phyloP scores from a whole-genome alignment of 306 rosid genomes.

The apple (Malus domestica) region DNA sequence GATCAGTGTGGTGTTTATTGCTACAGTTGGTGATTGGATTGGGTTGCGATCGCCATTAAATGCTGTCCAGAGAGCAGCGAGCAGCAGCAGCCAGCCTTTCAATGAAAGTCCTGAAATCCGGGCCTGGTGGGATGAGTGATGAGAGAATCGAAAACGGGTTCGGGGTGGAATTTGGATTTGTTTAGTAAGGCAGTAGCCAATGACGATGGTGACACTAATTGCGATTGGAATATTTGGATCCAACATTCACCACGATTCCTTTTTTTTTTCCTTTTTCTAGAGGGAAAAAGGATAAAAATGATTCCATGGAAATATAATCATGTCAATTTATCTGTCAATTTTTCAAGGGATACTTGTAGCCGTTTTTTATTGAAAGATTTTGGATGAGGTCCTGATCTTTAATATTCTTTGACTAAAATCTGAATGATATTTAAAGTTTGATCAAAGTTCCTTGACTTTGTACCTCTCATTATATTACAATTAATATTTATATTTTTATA shows the following conservation, averaged over 20 bases:
- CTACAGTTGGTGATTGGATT: slow-evolving; percentile 18
- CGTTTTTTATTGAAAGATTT: too few species aligned
- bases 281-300: neutral
- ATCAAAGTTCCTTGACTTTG: too few species aligned
- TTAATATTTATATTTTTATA: too few species aligned
- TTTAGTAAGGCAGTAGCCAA: neutral
- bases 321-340: too few species aligned
- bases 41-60: slow-evolving; percentile 28
- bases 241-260: neutral
- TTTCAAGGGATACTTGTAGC: too few species aligned
- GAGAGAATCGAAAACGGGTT: neutral
- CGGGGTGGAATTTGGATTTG: neutral
- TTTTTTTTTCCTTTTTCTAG: neutral
- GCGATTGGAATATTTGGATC: neutral
- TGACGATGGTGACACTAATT: neutral
- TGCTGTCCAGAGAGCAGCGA: neutral
- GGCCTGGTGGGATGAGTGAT: neutral
- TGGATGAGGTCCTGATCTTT: too few species aligned
- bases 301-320: too few species aligned
- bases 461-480: too few species aligned
- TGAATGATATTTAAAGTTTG: too few species aligned
- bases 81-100: neutral
- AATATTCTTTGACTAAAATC: too few species aligned
- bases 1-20: neutral
- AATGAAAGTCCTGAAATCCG: neutral